Evolutionary conservation across 345 rosid species (phyloP), one percentile per base, ranked within the genome.

Genomic region (Trapa bicornis): DNA sequence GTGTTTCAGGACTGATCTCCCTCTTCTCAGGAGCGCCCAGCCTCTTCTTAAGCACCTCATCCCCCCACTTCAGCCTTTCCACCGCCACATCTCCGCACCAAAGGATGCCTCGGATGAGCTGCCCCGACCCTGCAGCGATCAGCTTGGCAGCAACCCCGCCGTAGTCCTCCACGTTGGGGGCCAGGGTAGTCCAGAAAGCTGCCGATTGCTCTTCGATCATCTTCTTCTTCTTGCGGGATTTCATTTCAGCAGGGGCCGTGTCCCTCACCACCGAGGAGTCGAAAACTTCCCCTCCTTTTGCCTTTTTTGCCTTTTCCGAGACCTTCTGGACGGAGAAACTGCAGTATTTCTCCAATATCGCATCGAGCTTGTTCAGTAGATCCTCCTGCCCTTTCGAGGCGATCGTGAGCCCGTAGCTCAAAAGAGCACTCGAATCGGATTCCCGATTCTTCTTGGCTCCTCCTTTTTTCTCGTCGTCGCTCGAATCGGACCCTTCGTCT

Each of bases 61-160:
- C 85, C 43, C 99, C 96, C 90, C 89, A 81, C 36, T 74, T 84
- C 72, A 94, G 76, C 65, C 97, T 68, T 69, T 94, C 95, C 67
- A 87, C 79, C 11, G 96, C 88, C 66, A 90, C 99, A 78, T 94
- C 99, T 12, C 97, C 96, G 74, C 99, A 91, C 99, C 97, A 94
- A 57, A 94, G 74, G 60, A 94, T 94, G 76, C 97, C 98, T 76
- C 83, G 86, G 41, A 91, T 86, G 78, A 91, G 73, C 78, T 87
- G 85, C 17, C 94, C 94, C 2, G 98, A 88, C 13, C 98, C 97
- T 0, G 83, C 47, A 0, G 97, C 97, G 12, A 93, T 79, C 76
- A 90, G 62, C 81, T 78, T 83, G 1, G 96, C 92, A 0, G 92
- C 77, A 42, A 71, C 83, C 52, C 89, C 78, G 37, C 95, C 80